Base-by-base conservation (phyloP, 1,284 basidiomycete genomes). In the Tremellales sp. region DNA sequence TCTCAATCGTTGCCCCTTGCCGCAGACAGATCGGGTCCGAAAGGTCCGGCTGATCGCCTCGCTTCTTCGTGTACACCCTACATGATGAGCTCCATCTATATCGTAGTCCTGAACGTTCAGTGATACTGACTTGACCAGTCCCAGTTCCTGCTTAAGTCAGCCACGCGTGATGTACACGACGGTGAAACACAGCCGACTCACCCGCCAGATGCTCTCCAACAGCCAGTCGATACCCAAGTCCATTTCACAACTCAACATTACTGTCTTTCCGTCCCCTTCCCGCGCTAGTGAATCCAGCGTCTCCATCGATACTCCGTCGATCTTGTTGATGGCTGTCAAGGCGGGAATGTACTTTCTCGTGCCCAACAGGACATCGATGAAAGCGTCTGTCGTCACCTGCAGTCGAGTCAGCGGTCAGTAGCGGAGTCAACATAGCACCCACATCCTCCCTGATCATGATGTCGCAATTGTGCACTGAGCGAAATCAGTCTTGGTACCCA, bases 371-470 rank as follows among this genome's bases (percentile, higher is more conserved):
- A 97, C 90, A 67, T 98, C 94, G 64, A 97, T 96, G 67, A 97
- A 96, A 68, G 97, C 90, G 72, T 98, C 93, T 2, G 87, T 90
- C 3, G 89, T 89, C 58, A 97, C 91, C 89, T 93, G 57, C 24
- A 49, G 43, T n/a, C n/a, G n/a, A n/a, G n/a, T n/a, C n/a, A n/a
- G n/a, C n/a, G n/a, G n/a, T 54, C 37, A 46, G 36, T 2, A 25
- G 22, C 8, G 25, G 27, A 31, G 25, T 24, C 33, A 42, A 11
- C 27, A 42, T 3, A 15, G 40, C 23, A 72, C 84, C 64, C 61
- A 93, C 89, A 74, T 97, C 92, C 78, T 97, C 91, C 62, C 92
- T 81, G 59, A 97, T 89, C 89, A 96, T 93, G 22, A 96, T 84
- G 73, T 96, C 93, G 67, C 89, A 92, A 64, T 94, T 96, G 74